A percentile compares a stretch with the other conserved stretches of the same genome.
Conservation (phyloP, 129 eudicot species). For the Apium graveolens region DNA sequence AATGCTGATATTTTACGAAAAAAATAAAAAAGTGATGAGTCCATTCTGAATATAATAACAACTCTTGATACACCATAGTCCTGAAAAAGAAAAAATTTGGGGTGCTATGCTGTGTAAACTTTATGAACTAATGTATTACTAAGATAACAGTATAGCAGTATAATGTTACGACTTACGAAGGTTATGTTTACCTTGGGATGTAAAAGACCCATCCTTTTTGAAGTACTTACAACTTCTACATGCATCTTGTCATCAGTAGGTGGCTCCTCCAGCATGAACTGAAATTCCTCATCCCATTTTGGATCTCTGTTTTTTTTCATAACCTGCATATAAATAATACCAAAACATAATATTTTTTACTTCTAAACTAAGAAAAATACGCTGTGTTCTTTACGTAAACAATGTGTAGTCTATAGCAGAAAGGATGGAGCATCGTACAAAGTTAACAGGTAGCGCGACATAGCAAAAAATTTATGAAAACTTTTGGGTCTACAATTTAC, state of each 20-base stretch:
- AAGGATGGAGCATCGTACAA: neutral
- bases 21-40: too few relatives aligned
- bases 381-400: neutral
- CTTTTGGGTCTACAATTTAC: constrained; percentile 17
- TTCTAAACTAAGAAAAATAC: neutral
- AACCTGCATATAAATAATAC: constrained; percentile 19
- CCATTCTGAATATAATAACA: neutral
- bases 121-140: too few relatives aligned
- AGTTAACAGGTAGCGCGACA: neutral
- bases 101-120: neutral
- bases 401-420: neutral
- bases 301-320: constrained; percentile 84
- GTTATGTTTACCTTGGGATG: constrained; percentile 70
- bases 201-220: constrained; percentile 62
- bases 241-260: constrained; percentile 72
- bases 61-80: neutral
- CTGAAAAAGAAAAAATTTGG: neutral
- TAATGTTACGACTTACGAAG: neutral
- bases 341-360: neutral
- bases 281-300: constrained; percentile 85
- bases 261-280: constrained; percentile 79
- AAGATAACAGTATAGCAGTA: neutral
- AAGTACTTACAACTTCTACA: constrained; percentile 72
- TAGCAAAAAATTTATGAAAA: neutral
- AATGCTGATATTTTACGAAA: neutral